phyloP scores from a whole-genome alignment of 805 yeast genomes.

The Candida caryicola region DNA sequence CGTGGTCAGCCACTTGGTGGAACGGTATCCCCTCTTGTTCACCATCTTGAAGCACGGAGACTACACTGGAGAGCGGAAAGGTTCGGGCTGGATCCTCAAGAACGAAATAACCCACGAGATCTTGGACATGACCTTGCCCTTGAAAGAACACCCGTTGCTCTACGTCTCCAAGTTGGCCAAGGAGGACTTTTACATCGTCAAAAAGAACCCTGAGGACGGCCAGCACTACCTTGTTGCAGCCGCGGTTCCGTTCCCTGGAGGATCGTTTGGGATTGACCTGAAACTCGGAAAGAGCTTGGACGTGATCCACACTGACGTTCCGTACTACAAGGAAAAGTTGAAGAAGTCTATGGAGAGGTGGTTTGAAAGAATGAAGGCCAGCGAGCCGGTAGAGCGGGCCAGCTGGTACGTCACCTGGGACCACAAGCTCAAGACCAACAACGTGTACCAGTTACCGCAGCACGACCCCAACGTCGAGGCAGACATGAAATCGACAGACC shows the following conservation, averaged over 20 bases:
- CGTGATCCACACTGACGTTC: slow-evolving; percentile 64
- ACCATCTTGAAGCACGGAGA: slow-evolving; percentile 38
- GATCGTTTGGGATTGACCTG: slow-evolving; percentile 59
- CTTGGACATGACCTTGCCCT: slow-evolving; percentile 57
- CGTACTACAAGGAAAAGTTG: slow-evolving; percentile 64
- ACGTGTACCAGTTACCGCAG: slow-evolving; percentile 54
- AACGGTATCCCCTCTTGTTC: slow-evolving; percentile 63
- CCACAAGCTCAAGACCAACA: slow-evolving; percentile 54
- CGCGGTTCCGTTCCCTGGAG: slow-evolving; percentile 79
- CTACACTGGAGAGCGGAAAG: slow-evolving; percentile 21
- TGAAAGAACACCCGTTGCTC: slow-evolving; percentile 61
- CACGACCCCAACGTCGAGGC: slow-evolving; percentile 33
- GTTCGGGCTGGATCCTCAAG: slow-evolving; percentile 46
- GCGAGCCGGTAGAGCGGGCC: slow-evolving; percentile 69
- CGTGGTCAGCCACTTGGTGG: slow-evolving; percentile 57
- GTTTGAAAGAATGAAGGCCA: slow-evolving; percentile 60
- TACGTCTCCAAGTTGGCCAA: slow-evolving; percentile 68
- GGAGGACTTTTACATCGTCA: slow-evolving; percentile 69
- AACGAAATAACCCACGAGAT: slow-evolving; percentile 63
- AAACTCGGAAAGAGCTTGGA: slow-evolving; percentile 64
- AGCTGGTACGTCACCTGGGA: slow-evolving; percentile 78
- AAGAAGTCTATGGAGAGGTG: slow-evolving; percentile 71
- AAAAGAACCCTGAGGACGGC: slow-evolving; percentile 52
- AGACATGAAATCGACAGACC: slow-evolving; percentile 35
- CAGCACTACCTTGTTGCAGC: slow-evolving; percentile 66